Conservation (phyloP, 768 basidiomycete genomes). For the Boletus sp. region DNA sequence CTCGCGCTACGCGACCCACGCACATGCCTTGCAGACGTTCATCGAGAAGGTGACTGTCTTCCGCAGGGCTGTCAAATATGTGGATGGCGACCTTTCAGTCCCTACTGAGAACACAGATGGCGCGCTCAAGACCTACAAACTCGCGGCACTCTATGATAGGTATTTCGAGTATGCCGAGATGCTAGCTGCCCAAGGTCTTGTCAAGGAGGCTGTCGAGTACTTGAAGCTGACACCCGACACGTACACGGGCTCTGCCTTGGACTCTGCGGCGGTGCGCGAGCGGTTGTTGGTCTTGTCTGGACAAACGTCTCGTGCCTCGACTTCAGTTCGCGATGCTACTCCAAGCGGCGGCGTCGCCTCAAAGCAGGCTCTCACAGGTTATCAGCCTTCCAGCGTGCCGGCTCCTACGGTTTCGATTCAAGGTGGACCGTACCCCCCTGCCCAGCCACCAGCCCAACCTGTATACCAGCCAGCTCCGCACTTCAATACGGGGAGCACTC, state of each 20-base stretch:
- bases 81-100: constrained; percentile 63
- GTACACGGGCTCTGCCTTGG: constrained; percentile 60
- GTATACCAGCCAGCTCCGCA: constrained; percentile 8
- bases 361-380: not conserved
- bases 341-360: constrained; percentile 31
- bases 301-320: constrained; percentile 19
- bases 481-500: not conserved
- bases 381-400: constrained; percentile 30
- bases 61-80: constrained; percentile 78
- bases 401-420: constrained; percentile 22
- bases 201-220: constrained; percentile 77
- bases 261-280: constrained; percentile 44
- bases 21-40: constrained; percentile 85
- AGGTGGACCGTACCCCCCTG: constrained; percentile 15
- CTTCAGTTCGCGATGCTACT: constrained; percentile 22
- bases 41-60: constrained; percentile 97
- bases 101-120: constrained; percentile 38
- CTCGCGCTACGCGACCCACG: constrained; percentile 75
- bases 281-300: constrained; percentile 43
- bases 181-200: constrained; percentile 84
- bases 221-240: constrained; percentile 73
- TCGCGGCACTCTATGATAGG: constrained; percentile 82
- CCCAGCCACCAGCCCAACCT: constrained; percentile 26
- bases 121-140: constrained; percentile 64
- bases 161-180: constrained; percentile 97